Evolutionary conservation across 2,329 filamentous ascomycete species (phyloP).

Genomic region (Microsporum audouinii): DNA sequence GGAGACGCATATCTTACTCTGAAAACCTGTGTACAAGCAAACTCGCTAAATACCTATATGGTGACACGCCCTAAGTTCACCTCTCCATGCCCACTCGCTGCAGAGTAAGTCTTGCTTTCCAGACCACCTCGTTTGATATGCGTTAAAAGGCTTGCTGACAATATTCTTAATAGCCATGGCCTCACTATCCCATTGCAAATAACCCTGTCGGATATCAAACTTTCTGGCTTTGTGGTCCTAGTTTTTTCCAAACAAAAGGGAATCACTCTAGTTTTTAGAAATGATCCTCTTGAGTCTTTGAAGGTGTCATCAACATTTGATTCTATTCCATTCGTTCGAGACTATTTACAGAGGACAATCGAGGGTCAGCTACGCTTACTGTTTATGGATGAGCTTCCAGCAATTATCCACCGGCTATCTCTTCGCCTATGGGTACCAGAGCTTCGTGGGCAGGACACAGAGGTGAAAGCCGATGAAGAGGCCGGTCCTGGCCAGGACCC

Average conservation of each 20-base stretch:
- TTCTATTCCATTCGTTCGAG: conserved; percentile 94
- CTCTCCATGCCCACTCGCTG: conserved; percentile 82
- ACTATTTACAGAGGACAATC: conserved; percentile 93
- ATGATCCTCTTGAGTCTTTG: conserved; percentile 93
- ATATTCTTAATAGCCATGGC: conserved; percentile 45
- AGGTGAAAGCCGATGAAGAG: conserved; percentile 27
- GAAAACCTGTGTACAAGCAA: conserved; percentile 93
- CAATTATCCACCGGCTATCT: conserved; percentile 88
- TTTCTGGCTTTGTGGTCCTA: conserved; percentile 93
- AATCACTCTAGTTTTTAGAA: conserved; percentile 89
- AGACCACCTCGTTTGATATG: not conserved
- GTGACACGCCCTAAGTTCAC: conserved; percentile 85
- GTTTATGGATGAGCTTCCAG: conserved; percentile 96
- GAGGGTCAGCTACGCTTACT: conserved; percentile 82
- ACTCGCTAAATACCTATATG: conserved; percentile 91
- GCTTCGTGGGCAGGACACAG: conserved; percentile 50
- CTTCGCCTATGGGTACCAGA: conserved; percentile 83
- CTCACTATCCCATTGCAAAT: conserved; percentile 97
- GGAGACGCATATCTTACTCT: conserved; percentile 92
- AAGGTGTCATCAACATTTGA: conserved; percentile 99
- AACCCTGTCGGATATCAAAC: conserved; percentile 85
- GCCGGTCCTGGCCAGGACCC: conserved; percentile 61
- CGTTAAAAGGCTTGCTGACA: conserved; percentile 5
- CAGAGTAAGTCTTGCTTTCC: conserved; percentile 41
- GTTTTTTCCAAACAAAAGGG: conserved; percentile 98